Base-by-base conservation (phyloP, 1,284 basidiomycete genomes). In the Heterobasidion annosum region DNA sequence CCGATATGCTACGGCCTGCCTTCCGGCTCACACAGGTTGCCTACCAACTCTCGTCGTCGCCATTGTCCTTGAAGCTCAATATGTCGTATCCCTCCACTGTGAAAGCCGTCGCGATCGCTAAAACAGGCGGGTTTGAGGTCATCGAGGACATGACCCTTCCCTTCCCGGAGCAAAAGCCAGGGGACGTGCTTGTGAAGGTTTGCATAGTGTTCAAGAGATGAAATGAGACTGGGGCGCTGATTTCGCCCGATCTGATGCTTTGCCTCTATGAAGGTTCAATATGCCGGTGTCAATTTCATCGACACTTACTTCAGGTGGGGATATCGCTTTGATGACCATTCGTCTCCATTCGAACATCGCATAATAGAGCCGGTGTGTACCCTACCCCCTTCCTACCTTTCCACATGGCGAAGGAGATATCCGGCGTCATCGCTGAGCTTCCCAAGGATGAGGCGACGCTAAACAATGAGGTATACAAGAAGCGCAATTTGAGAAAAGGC, bases 271-370 rank as follows among this genome's bases (percentile, higher is more conserved):
- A 10, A 85, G 83, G 74, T 81, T 16, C 75, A 84, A 61, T 88
- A 83, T 62, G 71, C 74, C 4, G 92, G 92, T n/a, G 78, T 93
- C 59, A 94, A 94, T 70, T 93, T 88, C 68, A 91, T 95, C 65
- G 93, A 95, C 68, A 91, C 86, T 3, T 91, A 91, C 68, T 78
- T 77, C 64, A 73, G 83, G 83, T 77, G 61, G 58, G 62, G 47
- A 16, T 18, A 16, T 34, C 35, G 43, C n/a, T 33, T 6, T 35
- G 40, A 25, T 32, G 3, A 35, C 32, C 9, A 7, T 16, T 25
- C 25, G 8, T 43, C 9, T 6, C 19, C 42, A 18, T 15, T 16
- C 37, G 25, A 25, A n/a, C 37, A 50, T 15, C 32, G 25, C 16
- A 7, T 37, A 15, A 33, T 43, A 69, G 68, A 48, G 65, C 64